Evolutionary conservation across 2,329 filamentous ascomycete species (phyloP).

Genomic region (Colletotrichum karsti): DNA sequence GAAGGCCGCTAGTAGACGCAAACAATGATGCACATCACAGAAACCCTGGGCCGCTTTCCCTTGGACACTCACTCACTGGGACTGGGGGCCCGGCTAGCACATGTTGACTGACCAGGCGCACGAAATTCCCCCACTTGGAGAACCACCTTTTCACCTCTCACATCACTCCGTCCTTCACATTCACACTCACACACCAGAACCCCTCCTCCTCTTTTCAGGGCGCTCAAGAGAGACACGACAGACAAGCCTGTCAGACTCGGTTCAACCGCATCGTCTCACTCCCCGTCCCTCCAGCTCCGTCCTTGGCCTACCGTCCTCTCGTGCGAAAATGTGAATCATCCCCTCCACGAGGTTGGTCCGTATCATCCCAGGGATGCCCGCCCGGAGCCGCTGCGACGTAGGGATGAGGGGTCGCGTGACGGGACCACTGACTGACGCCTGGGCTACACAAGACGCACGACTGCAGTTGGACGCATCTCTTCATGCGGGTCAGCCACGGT

Average conservation of each 20-base stretch:
- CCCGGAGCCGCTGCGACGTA: neutral
- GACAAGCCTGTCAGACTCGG: neutral
- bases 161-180: too few relatives aligned
- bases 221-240: too few relatives aligned
- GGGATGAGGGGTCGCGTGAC: conserved; percentile 19
- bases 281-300: too few relatives aligned
- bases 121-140: neutral
- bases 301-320: neutral
- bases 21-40: neutral
- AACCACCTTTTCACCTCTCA: neutral
- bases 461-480: conserved; percentile 16
- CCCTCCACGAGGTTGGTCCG: neutral
- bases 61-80: too few relatives aligned
- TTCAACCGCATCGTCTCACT: neutral
- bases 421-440: neutral
- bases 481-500: conserved; percentile 12
- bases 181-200: too few relatives aligned
- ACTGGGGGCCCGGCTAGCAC: neutral
- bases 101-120: too few relatives aligned
- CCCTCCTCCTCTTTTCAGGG: too few relatives aligned
- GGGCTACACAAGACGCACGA: conserved; percentile 10
- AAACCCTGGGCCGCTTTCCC: neutral
- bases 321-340: neutral
- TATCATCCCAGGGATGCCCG: neutral
- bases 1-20: neutral